These are phyloP conservation scores for Galerina sulciceps DNA, from an alignment of 768 basidiomycete species.

Conservation along the genomic window DNA sequence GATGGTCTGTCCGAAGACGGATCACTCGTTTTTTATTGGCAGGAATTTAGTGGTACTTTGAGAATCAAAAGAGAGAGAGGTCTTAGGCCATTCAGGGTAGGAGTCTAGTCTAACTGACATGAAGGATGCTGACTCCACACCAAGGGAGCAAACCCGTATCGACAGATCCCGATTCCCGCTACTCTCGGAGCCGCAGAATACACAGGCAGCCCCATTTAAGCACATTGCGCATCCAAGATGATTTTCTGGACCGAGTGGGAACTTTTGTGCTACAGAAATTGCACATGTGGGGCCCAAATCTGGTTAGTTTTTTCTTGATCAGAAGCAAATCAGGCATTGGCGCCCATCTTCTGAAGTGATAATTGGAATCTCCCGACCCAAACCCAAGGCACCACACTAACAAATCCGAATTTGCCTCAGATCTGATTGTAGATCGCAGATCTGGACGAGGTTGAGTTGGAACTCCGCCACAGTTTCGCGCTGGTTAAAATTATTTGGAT, in stretches of 20 bases:
- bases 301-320: neutral
- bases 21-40: too few species aligned
- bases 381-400: constrained; percentile 11
- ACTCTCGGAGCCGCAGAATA: constrained; percentile 30
- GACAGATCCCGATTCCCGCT: constrained; percentile 25
- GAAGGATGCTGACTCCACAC: constrained; percentile 20
- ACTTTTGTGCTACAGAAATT: neutral
- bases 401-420: constrained; percentile 10
- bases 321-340: constrained; percentile 7
- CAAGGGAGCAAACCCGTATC: constrained; percentile 4
- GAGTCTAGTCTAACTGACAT: constrained; percentile 24
- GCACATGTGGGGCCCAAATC: neutral
- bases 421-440: constrained; percentile 15
- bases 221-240: neutral
- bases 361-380: constrained; percentile 14
- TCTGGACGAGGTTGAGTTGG: constrained; percentile 9
- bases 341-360: constrained; percentile 13
- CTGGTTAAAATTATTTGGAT: constrained; percentile 28
- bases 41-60: neutral
- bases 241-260: neutral
- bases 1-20: too few species aligned
- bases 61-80: neutral
- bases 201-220: constrained; percentile 14
- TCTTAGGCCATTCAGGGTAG: constrained; percentile 5
- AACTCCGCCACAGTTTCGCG: constrained; percentile 28